Evolutionary conservation across 1,284 basidiomycete species (phyloP), one percentile per base, ranked within the genome.

Genomic region (Heterobasidion annosum): DNA sequence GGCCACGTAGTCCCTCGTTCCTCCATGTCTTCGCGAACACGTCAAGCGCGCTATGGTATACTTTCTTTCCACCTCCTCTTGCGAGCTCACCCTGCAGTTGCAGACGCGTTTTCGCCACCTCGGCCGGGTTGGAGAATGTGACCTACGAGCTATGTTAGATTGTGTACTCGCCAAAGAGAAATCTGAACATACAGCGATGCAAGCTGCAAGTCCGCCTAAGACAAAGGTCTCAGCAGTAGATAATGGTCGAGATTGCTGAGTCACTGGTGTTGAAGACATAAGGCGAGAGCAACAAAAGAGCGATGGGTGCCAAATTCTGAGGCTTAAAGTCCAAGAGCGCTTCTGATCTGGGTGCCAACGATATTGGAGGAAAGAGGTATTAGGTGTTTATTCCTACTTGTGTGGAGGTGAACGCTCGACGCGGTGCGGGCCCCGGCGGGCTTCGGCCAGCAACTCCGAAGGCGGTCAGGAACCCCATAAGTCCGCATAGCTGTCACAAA

Each of bases 21-120:
- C 71, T 79, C 83, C 87, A 95, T 16, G 95, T 98, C 74, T 98
- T 98, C 34, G 72, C 71, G 56, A 97, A 75, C 16, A 91, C 93
- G 67, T 99, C 95, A 45, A 93, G 62, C 1, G 90, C 91, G 65
- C 86, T 92, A 56, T 83, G 91, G 76, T 98, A 99, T 3, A 98
- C 90, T 64, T 82, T 88, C 58, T 79, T 68, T 8, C 79, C 81
- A 12, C 87, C 85, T 15, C 73, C 77, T 66, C 87, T 91, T 42
- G 88, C 81, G 13, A 98, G 81, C 70, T 98, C 94, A 19, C 94
- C 95, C 68, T 98, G 93, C 19, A 98, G 78, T 67, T 98, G 94
- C 53, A 98, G 72, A 56, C 95, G 85, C 37, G 94, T 98, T 71
- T 98, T 98, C 56, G 91, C 89, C 34, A 97, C 93, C 66, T 97